Evolutionary conservation across 306 rosid genomes (phyloP), one percentile per base, ranked within the genome.

Genomic region (Malus sylvestris): DNA sequence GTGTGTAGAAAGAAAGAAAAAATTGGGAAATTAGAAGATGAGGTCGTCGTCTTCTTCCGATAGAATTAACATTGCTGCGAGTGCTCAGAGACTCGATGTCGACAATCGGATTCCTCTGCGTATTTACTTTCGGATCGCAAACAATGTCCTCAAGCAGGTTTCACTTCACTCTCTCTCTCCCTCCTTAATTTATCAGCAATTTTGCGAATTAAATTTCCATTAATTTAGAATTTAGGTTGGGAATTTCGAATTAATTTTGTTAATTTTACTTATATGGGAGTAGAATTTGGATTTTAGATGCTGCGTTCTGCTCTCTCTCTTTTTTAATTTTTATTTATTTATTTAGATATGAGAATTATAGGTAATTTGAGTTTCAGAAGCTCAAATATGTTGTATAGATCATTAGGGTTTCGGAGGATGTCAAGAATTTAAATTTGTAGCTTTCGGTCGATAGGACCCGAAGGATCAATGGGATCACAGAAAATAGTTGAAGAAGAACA

Each of bases 81-180:
- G 87, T 62, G 87, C 98, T 70, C 96, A 84, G 84, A 85, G 77
- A 59, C 83, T 90, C 53, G 90, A 81, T 30, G 96, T 94, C 53
- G 97, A 94, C 46, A 85, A 94, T 67, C 87, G 96, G 73, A 90
- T 94, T 81, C 71, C 96, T 12, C 91, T 94, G 27, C 91, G 95
- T 5, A 89, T 86, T 68, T 94, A 94, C 81, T 78, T 74, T 30
- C 90, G 98, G 80, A 91, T 94, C 82, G 96, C 98, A 4, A 93
- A 94, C 75, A 94, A 88, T 79, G 78, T 94, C 69, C 91, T 91
- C 86, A 87, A 84, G 78, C 98, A 94, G 98, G 98, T 94, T 22
- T 60, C 61, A 13, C 67, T n/a, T 30, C 72, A 61, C 62, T 65
- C 77, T 29, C 57, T 42, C 33, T 1, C 15, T 22, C 5, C 12